Percentiles rank a stretch among this genome's conserved stretches.
Conservation (phyloP, 768 basidiomycete genomes). For the Boletus reticulatus region DNA sequence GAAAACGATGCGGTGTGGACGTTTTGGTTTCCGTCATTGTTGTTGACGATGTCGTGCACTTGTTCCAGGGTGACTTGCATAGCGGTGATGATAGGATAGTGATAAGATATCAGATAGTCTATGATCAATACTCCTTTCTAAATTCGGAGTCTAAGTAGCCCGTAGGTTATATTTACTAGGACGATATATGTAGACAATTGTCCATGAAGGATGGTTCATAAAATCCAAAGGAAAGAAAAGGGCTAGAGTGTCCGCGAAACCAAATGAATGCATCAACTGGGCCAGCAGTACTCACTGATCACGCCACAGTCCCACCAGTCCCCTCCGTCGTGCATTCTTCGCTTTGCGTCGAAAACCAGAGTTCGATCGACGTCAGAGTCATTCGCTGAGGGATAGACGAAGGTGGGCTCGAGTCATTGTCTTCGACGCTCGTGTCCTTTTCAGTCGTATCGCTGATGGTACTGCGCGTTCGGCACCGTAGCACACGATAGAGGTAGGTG, state of each 20-base stretch:
- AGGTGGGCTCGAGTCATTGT: background rate
- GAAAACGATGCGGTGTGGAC: conserved; percentile 15
- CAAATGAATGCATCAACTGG: too few relatives aligned
- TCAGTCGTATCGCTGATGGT: background rate
- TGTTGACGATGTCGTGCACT: conserved; percentile 30
- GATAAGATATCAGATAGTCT: background rate
- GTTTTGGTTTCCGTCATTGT: conserved; percentile 17
- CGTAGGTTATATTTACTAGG: background rate
- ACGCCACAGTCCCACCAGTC: background rate
- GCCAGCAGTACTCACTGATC: background rate
- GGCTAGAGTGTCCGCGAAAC: too few relatives aligned
- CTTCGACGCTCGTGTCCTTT: background rate
- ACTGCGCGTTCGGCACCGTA: background rate
- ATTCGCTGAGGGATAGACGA: background rate
- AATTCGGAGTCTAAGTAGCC: too few relatives aligned
- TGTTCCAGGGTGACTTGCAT: conserved; percentile 28
- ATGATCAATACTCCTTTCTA: too few relatives aligned
- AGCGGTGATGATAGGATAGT: background rate
- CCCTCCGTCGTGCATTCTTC: too few relatives aligned
- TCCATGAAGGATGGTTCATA: background rate
- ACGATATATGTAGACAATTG: background rate
- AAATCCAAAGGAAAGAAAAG: background rate
- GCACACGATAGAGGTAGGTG: conserved; percentile 25
- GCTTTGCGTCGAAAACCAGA: background rate
- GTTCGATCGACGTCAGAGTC: conserved; percentile 15